Evolutionary conservation across 192 early-diverging fungal genomes (phyloP), one percentile per base, ranked within the genome.

Genomic region (Pecoramyces ruminantium): DNA sequence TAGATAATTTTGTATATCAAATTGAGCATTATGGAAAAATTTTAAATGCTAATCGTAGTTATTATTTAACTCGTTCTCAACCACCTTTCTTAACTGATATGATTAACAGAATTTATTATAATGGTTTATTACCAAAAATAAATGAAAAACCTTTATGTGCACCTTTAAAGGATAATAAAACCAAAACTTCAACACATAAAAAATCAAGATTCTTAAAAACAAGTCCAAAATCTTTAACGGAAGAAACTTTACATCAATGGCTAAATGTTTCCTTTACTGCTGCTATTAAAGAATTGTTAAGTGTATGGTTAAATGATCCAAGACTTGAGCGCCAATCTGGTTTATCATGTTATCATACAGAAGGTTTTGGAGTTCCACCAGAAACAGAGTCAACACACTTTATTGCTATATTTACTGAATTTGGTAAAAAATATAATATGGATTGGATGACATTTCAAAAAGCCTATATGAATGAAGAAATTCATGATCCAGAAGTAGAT

Each of bases 71-170:
- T 0, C 92, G 98, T 29, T 97, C 96, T 15, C 98, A 99, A 86
- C 98, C 97, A 18, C 98, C 98, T 13, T 99, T 99, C 86, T 85
- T 99, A 77, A 97, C 96, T 0, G 96, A 98, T 84, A 98, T 99
- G 98, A 88, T 92, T 9, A 87, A 94, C 79, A 89, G 92, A 81
- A 93, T 95, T n/a, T 93, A 88, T 79, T 87, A 89, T 81, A 85
- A 25, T 25, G 86, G 11, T 87, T 96, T 78, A 83, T 87, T 4
- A 80, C 84, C 4, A 85, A 84, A 82, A 80, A 78, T 14, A 79
- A 84, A 21, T 83, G 86, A 85, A 18, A 40, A 18, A 40, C n/a
- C 11, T 34, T 34, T 34, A 34, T 34, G 11, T 6, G 3, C 3
- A 6, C 30, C 11, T 34, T 11, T 34, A 34, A 34, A 34, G 30